Conservation (phyloP, 257 asterid species). For the Solanum piurae region DNA sequence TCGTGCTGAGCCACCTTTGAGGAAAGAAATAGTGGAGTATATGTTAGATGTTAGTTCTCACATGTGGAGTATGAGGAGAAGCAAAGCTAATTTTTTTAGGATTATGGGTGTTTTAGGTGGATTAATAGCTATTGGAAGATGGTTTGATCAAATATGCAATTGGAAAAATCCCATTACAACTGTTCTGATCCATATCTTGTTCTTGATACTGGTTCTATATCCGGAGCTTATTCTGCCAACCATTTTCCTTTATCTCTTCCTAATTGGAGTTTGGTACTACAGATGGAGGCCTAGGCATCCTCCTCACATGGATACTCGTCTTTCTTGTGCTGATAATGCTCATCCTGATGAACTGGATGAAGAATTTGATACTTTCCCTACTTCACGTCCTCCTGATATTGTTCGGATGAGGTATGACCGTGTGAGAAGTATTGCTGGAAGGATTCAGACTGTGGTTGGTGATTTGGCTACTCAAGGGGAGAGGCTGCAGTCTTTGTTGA, state of each 20-base stretch:
- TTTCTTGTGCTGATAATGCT: conserved; percentile 4
- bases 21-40: conserved; percentile 12
- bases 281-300: conserved; percentile 9
- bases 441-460: conserved; percentile 11
- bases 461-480: conserved; percentile 14
- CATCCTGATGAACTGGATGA: conserved; percentile 13
- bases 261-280: conserved; percentile 5
- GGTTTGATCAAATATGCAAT: conserved; percentile 3
- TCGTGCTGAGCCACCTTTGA: conserved; percentile 11
- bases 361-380: conserved; percentile 14
- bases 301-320: conserved; percentile 7
- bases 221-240: conserved; percentile 11
- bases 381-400: background rate
- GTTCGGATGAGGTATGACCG: conserved; percentile 17
- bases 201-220: background rate
- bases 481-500: conserved; percentile 5
- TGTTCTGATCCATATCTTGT: conserved; percentile 4
- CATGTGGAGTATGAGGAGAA: conserved; percentile 12
- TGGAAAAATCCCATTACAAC: conserved; percentile 12
- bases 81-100: conserved; percentile 6
- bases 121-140: background rate
- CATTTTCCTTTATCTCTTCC: conserved; percentile 3
- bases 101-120: conserved; percentile 2
- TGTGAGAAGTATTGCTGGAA: conserved; percentile 5
- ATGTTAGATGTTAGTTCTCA: conserved; percentile 5